Conservation (phyloP, 2,329 filamentous ascomycete species). For the Berkeleyomyces rouxiae region DNA sequence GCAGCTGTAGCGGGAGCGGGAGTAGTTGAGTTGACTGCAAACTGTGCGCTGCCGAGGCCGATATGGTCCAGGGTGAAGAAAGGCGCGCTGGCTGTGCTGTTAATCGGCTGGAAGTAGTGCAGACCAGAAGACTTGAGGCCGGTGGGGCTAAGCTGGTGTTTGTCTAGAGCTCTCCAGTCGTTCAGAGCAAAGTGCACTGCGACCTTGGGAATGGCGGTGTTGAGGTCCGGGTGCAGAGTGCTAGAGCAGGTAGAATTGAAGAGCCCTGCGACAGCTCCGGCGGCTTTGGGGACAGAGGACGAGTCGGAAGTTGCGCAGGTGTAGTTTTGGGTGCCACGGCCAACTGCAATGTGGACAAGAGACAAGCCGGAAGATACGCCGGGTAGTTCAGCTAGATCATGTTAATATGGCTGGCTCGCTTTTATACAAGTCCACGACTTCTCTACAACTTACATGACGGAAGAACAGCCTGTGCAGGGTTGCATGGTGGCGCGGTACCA, state of each 20-base stretch:
- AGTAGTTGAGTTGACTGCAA: constrained; percentile 42
- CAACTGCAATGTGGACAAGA: constrained; percentile 66
- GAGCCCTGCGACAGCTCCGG: constrained; percentile 66
- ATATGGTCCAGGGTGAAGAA: constrained; percentile 62
- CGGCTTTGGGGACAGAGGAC: constrained; percentile 42
- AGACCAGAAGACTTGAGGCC: constrained; percentile 52
- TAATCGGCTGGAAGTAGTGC: constrained; percentile 51
- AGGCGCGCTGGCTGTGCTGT: constrained; percentile 44
- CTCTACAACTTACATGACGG: constrained; percentile 27
- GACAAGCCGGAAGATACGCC: constrained; percentile 40
- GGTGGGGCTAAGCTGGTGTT: constrained; percentile 32
- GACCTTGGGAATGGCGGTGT: constrained; percentile 46
- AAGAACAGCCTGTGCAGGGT: constrained; percentile 36
- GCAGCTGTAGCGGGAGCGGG: constrained; percentile 46
- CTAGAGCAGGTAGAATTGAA: constrained; percentile 78
- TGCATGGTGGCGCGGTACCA: constrained; percentile 30
- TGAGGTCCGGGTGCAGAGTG: constrained; percentile 48
- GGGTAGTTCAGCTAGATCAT: constrained; percentile 34
- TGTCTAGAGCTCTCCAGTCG: constrained; percentile 4
- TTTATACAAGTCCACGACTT: neutral
- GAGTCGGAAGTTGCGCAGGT: constrained; percentile 52
- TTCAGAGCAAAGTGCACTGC: constrained; percentile 41
- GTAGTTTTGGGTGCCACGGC: constrained; percentile 87
- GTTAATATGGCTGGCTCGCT: neutral
- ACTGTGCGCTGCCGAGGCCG: constrained; percentile 28